Percentiles rank a stretch among this genome's conserved stretches.
phyloP scores from a whole-genome alignment of 768 basidiomycete genomes.

The Hysterangium stoloniferum region DNA sequence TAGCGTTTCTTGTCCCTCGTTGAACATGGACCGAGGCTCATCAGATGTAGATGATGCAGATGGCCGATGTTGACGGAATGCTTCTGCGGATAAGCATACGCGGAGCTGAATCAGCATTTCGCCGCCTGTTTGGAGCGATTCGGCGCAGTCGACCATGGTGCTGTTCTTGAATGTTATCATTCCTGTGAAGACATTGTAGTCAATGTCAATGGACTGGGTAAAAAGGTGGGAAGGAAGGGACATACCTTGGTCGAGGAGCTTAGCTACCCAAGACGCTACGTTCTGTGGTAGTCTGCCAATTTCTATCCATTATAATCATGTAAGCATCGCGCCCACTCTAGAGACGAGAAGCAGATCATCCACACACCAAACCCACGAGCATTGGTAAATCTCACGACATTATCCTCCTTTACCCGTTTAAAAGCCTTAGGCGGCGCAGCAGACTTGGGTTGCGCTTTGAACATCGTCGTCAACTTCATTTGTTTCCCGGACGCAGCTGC shows the following conservation, averaged over 20 bases:
- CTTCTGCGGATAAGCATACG: constrained; percentile 58
- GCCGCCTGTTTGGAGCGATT: constrained; percentile 61
- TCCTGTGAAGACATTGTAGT: constrained; percentile 28
- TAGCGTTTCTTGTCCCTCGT: constrained; percentile 72
- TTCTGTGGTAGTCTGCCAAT: constrained; percentile 72
- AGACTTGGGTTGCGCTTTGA: constrained; percentile 43
- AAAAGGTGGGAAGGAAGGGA: background rate
- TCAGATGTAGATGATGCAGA: constrained; percentile 28
- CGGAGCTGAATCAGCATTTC: constrained; percentile 72
- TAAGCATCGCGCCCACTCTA: background rate
- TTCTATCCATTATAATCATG: constrained; percentile 33
- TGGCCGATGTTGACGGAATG: constrained; percentile 43
- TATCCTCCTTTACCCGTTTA: constrained; percentile 52
- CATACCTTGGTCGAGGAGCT: constrained; percentile 62
- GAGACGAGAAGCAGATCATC: background rate
- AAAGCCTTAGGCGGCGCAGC: constrained; percentile 29
- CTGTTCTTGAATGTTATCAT: constrained; percentile 60
- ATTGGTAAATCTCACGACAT: constrained; percentile 61
- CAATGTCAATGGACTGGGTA: background rate
- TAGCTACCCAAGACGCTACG: constrained; percentile 64
- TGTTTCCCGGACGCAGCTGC: constrained; percentile 31
- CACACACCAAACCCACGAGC: constrained; percentile 53
- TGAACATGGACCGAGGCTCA: constrained; percentile 39
- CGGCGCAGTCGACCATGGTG: constrained; percentile 73
- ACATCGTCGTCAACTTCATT: constrained; percentile 55